A percentile compares a stretch with the other conserved stretches of the same genome.
phyloP scores from a whole-genome alignment of 148 eudicot genomes.

The Vaccinium darrowii region DNA sequence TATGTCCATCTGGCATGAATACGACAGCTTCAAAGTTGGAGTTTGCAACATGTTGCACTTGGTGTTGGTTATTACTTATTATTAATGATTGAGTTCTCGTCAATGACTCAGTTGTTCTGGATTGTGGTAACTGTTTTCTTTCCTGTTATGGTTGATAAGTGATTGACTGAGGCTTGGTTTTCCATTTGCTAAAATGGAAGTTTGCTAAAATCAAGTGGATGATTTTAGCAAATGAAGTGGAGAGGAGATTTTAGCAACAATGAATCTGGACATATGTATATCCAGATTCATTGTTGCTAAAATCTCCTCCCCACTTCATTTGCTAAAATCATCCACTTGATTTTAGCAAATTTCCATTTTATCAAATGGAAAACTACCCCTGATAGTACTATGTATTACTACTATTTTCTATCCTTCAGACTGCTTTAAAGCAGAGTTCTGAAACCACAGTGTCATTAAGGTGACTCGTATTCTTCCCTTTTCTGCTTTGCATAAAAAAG shows the following conservation, averaged over 20 bases:
- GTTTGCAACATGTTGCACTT: constrained; percentile 1
- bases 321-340: too few relatives aligned
- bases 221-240: too few relatives aligned
- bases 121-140: neutral
- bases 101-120: neutral
- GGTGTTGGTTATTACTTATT: neutral
- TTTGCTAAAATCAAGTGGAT: too few relatives aligned
- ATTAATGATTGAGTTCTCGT: neutral
- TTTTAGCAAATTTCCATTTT: too few relatives aligned
- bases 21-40: neutral
- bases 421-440: neutral
- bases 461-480: neutral
- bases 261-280: too few relatives aligned
- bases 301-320: too few relatives aligned
- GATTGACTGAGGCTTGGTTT: too few relatives aligned
- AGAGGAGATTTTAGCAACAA: too few relatives aligned
- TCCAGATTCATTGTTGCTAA: too few relatives aligned
- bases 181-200: too few relatives aligned
- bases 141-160: neutral
- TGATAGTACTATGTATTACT: neutral
- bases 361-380: too few relatives aligned
- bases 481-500: neutral
- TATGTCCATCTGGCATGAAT: neutral
- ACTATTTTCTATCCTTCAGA: neutral
- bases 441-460: neutral